phyloP scores from a whole-genome alignment of 495 filamentous ascomycete genomes.

The Hypoxylon cercidicola region DNA sequence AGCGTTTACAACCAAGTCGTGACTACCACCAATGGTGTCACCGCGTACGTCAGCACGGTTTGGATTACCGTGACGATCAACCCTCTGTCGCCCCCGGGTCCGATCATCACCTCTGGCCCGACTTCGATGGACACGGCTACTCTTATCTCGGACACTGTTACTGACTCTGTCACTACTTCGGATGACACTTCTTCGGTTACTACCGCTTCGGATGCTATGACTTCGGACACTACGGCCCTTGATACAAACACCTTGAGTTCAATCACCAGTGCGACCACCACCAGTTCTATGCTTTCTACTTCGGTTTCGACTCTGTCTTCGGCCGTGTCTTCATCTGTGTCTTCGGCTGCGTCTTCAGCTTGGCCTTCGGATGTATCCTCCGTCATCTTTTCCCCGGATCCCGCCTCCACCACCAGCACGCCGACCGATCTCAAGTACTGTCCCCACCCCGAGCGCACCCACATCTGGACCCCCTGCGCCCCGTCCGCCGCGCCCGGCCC shows the following conservation, averaged over 20 bases:
- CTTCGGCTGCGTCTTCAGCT: not conserved
- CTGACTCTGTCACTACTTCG: too few relatives aligned
- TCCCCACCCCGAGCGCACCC: not conserved
- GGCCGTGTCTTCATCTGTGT: not conserved
- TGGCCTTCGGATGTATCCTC: not conserved
- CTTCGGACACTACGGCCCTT: too few relatives aligned
- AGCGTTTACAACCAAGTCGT: not conserved
- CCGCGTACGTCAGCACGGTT: not conserved
- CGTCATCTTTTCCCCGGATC: not conserved
- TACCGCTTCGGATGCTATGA: too few relatives aligned
- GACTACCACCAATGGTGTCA: not conserved
- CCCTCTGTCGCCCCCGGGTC: not conserved
- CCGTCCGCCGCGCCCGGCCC: not conserved
- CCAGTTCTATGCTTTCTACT: too few relatives aligned
- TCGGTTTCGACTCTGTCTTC: too few relatives aligned
- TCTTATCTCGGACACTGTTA: too few relatives aligned
- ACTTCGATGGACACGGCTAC: too few relatives aligned
- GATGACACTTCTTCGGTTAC: too few relatives aligned
- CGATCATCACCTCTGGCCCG: too few relatives aligned
- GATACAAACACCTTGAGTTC: too few relatives aligned
- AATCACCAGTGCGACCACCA: too few relatives aligned
- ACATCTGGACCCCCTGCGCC: conserved; percentile 24
- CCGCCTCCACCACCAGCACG: not conserved
- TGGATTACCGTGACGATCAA: conserved; percentile 7
- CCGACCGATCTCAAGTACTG: conserved; percentile 4